Evolutionary conservation across 257 asterid genomes (phyloP).

Genomic region (Buddleja alternifolia): DNA sequence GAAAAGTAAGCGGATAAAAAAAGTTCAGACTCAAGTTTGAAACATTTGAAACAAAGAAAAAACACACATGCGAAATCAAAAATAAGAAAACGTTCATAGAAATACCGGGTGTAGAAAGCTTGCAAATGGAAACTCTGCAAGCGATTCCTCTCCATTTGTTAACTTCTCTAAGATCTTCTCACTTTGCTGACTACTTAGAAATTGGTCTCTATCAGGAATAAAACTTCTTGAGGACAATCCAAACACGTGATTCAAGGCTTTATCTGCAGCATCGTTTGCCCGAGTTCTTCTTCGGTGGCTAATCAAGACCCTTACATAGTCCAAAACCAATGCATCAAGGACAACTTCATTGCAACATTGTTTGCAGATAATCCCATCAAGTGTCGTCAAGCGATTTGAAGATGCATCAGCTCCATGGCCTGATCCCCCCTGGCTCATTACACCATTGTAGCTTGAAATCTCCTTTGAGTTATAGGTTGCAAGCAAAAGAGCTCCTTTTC

Average conservation of each 20-base stretch:
- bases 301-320: slow-evolving; percentile 79
- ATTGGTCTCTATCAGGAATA: slow-evolving; percentile 43
- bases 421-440: slow-evolving; percentile 73
- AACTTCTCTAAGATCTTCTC: slow-evolving; percentile 49
- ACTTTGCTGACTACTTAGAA: slow-evolving; percentile 41
- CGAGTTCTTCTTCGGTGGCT: slow-evolving; percentile 67
- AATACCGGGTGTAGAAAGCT: slow-evolving; percentile 89
- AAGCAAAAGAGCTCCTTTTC: slow-evolving; percentile 82
- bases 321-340: slow-evolving; percentile 77
- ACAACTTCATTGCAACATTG: slow-evolving; percentile 79
- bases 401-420: slow-evolving; percentile 64
- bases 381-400: slow-evolving; percentile 57
- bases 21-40: slow-evolving; percentile 13
- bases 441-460: slow-evolving; percentile 52
- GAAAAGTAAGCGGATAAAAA: slow-evolving; percentile 13
- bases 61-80: slow-evolving; percentile 7
- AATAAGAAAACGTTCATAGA: slow-evolving; percentile 26
- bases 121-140: slow-evolving; percentile 94
- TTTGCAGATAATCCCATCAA: slow-evolving; percentile 78
- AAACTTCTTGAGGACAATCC: slow-evolving; percentile 51
- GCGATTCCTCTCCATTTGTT: slow-evolving; percentile 80
- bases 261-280: slow-evolving; percentile 64
- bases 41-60: slow-evolving; percentile 28
- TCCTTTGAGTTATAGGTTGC: slow-evolving; percentile 57
- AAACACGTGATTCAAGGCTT: slow-evolving; percentile 62